These are phyloP conservation scores for Phlyctochytrium arcticum DNA, from an alignment of 192 early-diverging fungal genomes.

Conservation along the genomic window DNA sequence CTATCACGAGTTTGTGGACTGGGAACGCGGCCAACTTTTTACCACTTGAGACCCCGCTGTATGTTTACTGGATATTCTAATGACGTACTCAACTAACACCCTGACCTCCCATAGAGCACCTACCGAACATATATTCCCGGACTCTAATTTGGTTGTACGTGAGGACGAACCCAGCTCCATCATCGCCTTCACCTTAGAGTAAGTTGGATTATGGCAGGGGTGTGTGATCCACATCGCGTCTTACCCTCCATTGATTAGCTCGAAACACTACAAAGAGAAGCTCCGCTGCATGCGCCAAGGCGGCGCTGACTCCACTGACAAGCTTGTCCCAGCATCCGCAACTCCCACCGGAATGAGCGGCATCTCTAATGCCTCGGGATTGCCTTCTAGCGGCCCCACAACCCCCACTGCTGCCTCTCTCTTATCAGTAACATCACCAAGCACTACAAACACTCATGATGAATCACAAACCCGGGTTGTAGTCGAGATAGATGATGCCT, in stretches of 20 bases:
- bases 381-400: too few relatives aligned
- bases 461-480: conserved; percentile 21
- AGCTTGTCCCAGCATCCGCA: too few relatives aligned
- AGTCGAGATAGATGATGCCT: conserved; percentile 27
- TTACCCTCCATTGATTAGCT: conserved; percentile 36
- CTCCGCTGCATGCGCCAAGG: conserved; percentile 40
- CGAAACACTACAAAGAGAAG: conserved; percentile 66
- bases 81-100: background rate
- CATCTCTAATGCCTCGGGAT: conserved; percentile 3
- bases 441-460: too few relatives aligned
- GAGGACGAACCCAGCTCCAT: conserved; percentile 93
- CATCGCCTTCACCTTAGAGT: conserved; percentile 82
- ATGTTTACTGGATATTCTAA: conserved; percentile 21
- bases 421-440: too few relatives aligned
- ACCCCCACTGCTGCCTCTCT: too few relatives aligned
- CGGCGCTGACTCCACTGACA: conserved; percentile 7
- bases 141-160: conserved; percentile 79
- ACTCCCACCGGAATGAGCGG: background rate
- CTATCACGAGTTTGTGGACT: conserved; percentile 68
- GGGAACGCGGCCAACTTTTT: conserved; percentile 62
- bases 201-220: too few relatives aligned
- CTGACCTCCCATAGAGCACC: conserved; percentile 31
- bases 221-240: background rate
- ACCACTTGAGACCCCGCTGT: conserved; percentile 74
- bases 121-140: conserved; percentile 84